A percentile compares a stretch with the other conserved stretches of the same genome.
Evolutionary conservation across 192 early-diverging fungal genomes (phyloP).

Genomic region (Geranomyces michiganensis): DNA sequence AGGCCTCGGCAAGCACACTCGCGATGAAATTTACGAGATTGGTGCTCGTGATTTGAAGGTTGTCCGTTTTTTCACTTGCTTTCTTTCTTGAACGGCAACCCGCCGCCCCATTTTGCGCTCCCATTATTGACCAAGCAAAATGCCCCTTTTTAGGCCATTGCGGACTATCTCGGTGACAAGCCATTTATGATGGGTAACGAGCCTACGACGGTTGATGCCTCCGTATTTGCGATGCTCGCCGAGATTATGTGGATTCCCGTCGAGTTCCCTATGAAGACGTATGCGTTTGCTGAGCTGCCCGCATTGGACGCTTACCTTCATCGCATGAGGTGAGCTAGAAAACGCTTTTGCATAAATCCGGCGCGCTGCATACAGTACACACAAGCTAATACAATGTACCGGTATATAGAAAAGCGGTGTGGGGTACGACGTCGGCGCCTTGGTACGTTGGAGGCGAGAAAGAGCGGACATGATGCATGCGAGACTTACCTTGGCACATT

Average conservation of each 20-base stretch:
- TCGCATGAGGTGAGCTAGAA: conserved; percentile 30
- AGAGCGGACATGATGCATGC: conserved; percentile 11
- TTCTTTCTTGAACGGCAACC: too few species aligned
- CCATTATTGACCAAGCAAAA: too few species aligned
- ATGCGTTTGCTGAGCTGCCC: conserved; percentile 27
- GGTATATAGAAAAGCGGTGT: conserved; percentile 24
- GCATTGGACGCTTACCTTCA: conserved; percentile 30
- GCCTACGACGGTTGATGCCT: conserved; percentile 32
- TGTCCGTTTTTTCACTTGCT: background rate
- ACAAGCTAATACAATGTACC: too few species aligned
- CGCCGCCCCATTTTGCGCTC: too few species aligned
- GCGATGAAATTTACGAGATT: conserved; percentile 41
- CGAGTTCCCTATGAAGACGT: conserved; percentile 36
- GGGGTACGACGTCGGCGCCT: conserved; percentile 28
- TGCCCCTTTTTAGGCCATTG: conserved; percentile 25
- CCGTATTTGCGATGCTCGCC: conserved; percentile 41
- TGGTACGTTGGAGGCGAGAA: conserved; percentile 34
- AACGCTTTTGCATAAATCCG: background rate
- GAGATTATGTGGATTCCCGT: conserved; percentile 36
- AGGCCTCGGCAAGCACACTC: conserved; percentile 30
- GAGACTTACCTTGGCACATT: too few species aligned
- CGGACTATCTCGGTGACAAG: conserved; percentile 40
- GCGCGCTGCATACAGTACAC: too few species aligned
- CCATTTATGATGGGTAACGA: conserved; percentile 31
- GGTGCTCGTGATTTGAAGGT: conserved; percentile 35